Conservation (phyloP, 129 eudicot genomes). For the Daucus carota region DH1_v3.0 NC_030382.2:46293501-46294000, state of each 20-base stretch:
- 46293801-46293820: not conserved
- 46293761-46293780: too few species aligned
- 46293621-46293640: conserved; percentile 33
- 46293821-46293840: not conserved
- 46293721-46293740: too few species aligned
- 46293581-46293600: conserved; percentile 46
- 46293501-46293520: conserved; percentile 53
- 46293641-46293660: conserved; percentile 55
- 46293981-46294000: not conserved
- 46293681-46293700: conserved; percentile 45
- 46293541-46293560: conserved; percentile 52
- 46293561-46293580: conserved; percentile 68
- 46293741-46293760: too few species aligned
- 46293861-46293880: not conserved
- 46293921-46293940: too few species aligned
- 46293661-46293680: conserved; percentile 49
- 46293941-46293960: too few species aligned
- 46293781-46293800: not conserved
- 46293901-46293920: not conserved
- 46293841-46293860: not conserved
- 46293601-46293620: conserved; percentile 48
- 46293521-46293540: conserved; percentile 55
- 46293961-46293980: not conserved
- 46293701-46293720: not conserved
- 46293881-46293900: not conserved